phyloP scores from a whole-genome alignment of 2,329 filamentous ascomycete genomes.

The Apiospora marii region DNA sequence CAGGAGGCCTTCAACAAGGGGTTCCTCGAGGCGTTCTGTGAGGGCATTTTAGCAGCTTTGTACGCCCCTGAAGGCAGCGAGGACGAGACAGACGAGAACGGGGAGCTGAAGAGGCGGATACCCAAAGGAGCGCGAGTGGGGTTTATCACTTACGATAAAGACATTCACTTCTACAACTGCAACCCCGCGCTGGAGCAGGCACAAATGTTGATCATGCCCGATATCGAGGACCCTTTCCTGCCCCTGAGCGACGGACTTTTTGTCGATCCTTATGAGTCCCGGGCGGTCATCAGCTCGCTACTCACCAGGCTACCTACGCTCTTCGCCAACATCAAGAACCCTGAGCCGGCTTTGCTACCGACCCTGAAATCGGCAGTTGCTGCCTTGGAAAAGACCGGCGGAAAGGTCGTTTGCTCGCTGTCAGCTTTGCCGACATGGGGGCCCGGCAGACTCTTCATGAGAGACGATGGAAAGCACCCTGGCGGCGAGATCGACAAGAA shows the following conservation, averaged over 20 bases:
- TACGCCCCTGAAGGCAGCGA: conserved; percentile 72
- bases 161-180: conserved; percentile 98
- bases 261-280: conserved; percentile 90
- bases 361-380: conserved; percentile 83
- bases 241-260: conserved; percentile 91
- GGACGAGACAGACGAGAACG: conserved; percentile 60
- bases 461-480: conserved; percentile 87
- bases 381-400: conserved; percentile 86
- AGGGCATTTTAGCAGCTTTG: conserved; percentile 83
- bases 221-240: conserved; percentile 95
- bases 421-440: conserved; percentile 92
- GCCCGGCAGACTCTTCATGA: conserved; percentile 82
- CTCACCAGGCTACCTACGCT: conserved; percentile 83
- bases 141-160: conserved; percentile 95
- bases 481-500: conserved; percentile 92
- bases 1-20: conserved; percentile 92
- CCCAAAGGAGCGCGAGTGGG: conserved; percentile 87
- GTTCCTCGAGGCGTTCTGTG: conserved; percentile 88
- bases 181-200: conserved; percentile 81
- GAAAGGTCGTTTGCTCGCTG: conserved; percentile 89
- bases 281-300: conserved; percentile 84
- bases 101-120: conserved; percentile 64
- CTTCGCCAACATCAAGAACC: conserved; percentile 87
- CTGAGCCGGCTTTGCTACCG: conserved; percentile 87
- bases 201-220: conserved; percentile 98